These are phyloP conservation scores for Ceratobasidium sp. DNA, from an alignment of 1,284 basidiomycete genomes.

Conservation along the genomic window DNA sequence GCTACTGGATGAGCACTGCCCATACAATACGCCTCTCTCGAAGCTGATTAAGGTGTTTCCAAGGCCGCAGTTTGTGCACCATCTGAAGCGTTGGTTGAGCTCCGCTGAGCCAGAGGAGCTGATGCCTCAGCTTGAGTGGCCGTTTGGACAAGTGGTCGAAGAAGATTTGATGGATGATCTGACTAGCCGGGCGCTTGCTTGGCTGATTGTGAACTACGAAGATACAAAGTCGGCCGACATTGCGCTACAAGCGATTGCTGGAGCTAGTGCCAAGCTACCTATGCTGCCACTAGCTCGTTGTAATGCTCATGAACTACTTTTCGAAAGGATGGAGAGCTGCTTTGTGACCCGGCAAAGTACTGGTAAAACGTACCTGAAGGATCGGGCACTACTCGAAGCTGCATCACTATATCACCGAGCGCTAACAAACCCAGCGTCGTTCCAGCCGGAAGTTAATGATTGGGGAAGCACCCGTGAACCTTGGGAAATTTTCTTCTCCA, in stretches of 20 bases:
- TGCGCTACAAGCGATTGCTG: constrained; percentile 22
- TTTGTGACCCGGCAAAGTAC: constrained; percentile 6
- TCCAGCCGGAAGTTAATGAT: too few species aligned
- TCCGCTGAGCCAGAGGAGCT: too few species aligned
- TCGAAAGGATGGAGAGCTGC: constrained; percentile 16
- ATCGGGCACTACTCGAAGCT: background rate
- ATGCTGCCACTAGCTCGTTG: background rate
- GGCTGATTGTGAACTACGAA: constrained; percentile 1
- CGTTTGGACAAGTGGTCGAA: background rate
- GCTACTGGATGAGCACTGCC: background rate
- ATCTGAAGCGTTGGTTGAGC: too few species aligned
- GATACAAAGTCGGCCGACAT: background rate
- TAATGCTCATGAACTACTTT: background rate
- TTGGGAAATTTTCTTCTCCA: background rate
- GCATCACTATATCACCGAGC: constrained; percentile 18
- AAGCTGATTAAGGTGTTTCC: background rate
- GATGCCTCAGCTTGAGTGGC: too few species aligned
- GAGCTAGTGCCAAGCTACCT: background rate
- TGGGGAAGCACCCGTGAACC: background rate
- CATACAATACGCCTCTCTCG: constrained; percentile 6
- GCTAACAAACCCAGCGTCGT: too few species aligned
- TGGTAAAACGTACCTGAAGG: constrained; percentile 6
- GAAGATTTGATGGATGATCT: background rate
- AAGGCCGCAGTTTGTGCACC: too few species aligned
- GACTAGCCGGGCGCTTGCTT: background rate